A percentile compares a stretch with the other conserved stretches of the same genome.
Conservation (phyloP, 73 alveolate genomes). For the Stentor roeselii region DNA sequence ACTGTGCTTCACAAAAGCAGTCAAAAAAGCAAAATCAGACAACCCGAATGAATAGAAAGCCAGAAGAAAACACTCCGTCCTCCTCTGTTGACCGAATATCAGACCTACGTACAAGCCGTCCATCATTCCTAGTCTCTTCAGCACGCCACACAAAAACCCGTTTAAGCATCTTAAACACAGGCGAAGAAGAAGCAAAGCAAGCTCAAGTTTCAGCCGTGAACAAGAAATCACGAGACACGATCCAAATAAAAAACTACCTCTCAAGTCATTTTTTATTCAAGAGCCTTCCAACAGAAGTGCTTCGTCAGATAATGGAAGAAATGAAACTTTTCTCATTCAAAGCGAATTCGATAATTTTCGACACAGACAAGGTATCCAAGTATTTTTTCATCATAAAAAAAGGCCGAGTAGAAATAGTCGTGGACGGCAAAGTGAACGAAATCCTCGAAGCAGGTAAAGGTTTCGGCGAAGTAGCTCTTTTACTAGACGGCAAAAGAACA, state of each 20-base stretch:
- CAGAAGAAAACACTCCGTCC: too few relatives aligned
- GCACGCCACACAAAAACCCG: too few relatives aligned
- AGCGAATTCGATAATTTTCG: not conserved
- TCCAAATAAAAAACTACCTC: not conserved
- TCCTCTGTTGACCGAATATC: too few relatives aligned
- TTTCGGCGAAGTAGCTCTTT: conserved; percentile 94
- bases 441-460: conserved; percentile 64
- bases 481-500: conserved; percentile 84
- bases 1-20: too few relatives aligned
- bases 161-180: too few relatives aligned
- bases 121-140: too few relatives aligned
- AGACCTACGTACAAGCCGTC: too few relatives aligned
- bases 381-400: not conserved
- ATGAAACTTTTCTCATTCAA: not conserved
- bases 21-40: too few relatives aligned
- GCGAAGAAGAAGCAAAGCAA: not conserved
- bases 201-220: not conserved
- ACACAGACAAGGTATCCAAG: conserved; percentile 14
- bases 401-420: conserved; percentile 28
- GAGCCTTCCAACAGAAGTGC: not conserved
- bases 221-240: not conserved
- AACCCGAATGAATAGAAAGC: too few relatives aligned
- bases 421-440: conserved; percentile 16
- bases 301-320: conserved; percentile 2
- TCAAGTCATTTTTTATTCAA: not conserved